Base-by-base conservation (phyloP, 2,329 filamentous ascomycete genomes). In the Ophiostoma sp. region DNA sequence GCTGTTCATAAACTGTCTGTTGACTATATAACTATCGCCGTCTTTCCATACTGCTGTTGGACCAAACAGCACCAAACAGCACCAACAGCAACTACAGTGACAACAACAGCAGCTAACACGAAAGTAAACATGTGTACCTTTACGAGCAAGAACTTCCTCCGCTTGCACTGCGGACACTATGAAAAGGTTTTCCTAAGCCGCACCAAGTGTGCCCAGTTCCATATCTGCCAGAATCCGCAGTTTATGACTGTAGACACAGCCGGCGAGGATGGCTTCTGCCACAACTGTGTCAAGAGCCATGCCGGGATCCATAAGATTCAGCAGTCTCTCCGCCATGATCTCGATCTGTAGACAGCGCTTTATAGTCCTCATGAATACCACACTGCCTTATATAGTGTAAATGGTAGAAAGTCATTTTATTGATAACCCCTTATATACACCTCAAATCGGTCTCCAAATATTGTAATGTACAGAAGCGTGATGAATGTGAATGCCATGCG, bases 201-300 rank as follows among this genome's bases (percentile, higher is more conserved):
- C 62, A 36, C 16, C 7, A 64, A 64, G n/a, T 64, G 62, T n/a
- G 7, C 5, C 41, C 41, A 44, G 62, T 64, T 64, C 45, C n/a
- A 27, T 14, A 64, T n/a, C 8, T 64, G 62, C 41, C 6, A 5
- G 3, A 11, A 41, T 16, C 62, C 62, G 9, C 40, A 44, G 8
- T 45, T 18, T 42, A 18, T 45, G n/a, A 64, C 41, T 4, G 62
- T 44, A 6, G 41, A 64, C 7, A 27, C 41, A 12, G 41, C 40
- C 4, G 40, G 14, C 41, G 41, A 64, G 41, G 40, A 27, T 9
- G 41, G 62, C 41, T 18, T 64, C n/a, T 64, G 62, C 41, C 40
- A 44, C 7, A 11, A 7, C 16, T 64, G 62, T 16, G 40, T 64
- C 3, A 64, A 45, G 62, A 27, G 27, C 16, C 40, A n/a, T 45